Percentiles rank a stretch among this genome's conserved stretches.
Conservation (phyloP, 352 stramenopile genomes). For the Phytophthora gonapodyides region DNA sequence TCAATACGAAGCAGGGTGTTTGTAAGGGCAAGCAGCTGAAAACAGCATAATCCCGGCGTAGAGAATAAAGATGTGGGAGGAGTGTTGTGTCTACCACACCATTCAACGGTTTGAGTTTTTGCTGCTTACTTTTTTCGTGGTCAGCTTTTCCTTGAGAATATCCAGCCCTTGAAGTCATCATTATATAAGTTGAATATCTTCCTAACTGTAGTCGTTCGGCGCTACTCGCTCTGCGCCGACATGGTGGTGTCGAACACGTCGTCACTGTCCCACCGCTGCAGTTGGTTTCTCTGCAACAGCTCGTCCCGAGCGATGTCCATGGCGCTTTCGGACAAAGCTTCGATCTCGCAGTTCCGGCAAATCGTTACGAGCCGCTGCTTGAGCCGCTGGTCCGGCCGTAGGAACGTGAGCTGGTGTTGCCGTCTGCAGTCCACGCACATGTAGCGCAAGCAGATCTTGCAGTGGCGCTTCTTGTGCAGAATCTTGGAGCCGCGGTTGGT, state of each 20-base stretch:
- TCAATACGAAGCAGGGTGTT: too few relatives aligned
- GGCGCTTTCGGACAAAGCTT: constrained; percentile 22
- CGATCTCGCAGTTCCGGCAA: constrained; percentile 30
- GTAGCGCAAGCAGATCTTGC: constrained; percentile 47
- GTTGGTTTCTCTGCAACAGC: constrained; percentile 18
- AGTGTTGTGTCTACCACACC: too few relatives aligned
- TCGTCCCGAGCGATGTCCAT: constrained; percentile 32
- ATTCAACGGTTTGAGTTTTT: too few relatives aligned
- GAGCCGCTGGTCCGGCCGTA: constrained; percentile 30
- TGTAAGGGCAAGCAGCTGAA: too few relatives aligned
- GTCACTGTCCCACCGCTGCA: constrained; percentile 19
- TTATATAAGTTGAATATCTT: too few relatives aligned
- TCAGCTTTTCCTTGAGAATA: too few relatives aligned
- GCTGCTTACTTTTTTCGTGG: too few relatives aligned
- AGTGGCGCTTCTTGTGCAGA: constrained; percentile 32
- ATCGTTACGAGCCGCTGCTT: constrained; percentile 37
- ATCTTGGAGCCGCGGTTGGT: constrained; percentile 28
- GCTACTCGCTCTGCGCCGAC: constrained; percentile 21
- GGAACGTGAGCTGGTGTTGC: constrained; percentile 46
- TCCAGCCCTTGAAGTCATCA: too few relatives aligned
- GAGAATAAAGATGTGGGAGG: too few relatives aligned
- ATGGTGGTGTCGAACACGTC: constrained; percentile 25
- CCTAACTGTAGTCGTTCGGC: not conserved
- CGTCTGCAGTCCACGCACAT: constrained; percentile 53
- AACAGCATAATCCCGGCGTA: too few relatives aligned